These are phyloP conservation scores for Lindgomyces ingoldianus DNA, from an alignment of 495 filamentous ascomycete species.

Conservation along the genomic window DNA sequence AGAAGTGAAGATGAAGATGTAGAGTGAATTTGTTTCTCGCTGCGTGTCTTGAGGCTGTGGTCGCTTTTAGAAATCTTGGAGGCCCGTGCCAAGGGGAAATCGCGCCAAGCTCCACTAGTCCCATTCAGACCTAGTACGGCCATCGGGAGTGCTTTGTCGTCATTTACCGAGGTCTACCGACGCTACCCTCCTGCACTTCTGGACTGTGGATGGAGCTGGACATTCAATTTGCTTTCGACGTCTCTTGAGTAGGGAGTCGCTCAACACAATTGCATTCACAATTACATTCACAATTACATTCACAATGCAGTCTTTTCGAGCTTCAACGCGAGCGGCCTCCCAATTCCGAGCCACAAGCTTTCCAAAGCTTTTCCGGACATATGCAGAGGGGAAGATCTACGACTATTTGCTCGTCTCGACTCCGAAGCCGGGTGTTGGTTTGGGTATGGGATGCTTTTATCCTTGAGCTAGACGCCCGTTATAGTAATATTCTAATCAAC, in stretches of 20 bases:
- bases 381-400: slow-evolving; percentile 55
- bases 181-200: slow-evolving; percentile 12
- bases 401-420: slow-evolving; percentile 77
- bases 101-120: no score
- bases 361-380: slow-evolving; percentile 18
- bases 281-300: no score
- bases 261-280: no score
- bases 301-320: slow-evolving; percentile 27
- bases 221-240: neutral
- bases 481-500: neutral
- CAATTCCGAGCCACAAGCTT: slow-evolving; percentile 18
- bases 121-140: neutral
- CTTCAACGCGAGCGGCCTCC: slow-evolving; percentile 31
- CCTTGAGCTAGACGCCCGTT: neutral
- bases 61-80: neutral
- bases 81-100: slow-evolving; percentile 5
- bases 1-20: slow-evolving; percentile 5
- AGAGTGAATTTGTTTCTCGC: slow-evolving; percentile 2
- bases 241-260: neutral
- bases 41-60: slow-evolving; percentile 26
- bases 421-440: slow-evolving; percentile 83
- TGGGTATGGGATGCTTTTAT: slow-evolving; percentile 62
- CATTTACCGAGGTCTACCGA: slow-evolving; percentile 33
- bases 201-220: neutral
- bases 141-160: slow-evolving; percentile 15